Evolutionary conservation across 2,329 filamentous ascomycete genomes (phyloP).

Genomic region (Tolypocladium ovalisporum): DNA sequence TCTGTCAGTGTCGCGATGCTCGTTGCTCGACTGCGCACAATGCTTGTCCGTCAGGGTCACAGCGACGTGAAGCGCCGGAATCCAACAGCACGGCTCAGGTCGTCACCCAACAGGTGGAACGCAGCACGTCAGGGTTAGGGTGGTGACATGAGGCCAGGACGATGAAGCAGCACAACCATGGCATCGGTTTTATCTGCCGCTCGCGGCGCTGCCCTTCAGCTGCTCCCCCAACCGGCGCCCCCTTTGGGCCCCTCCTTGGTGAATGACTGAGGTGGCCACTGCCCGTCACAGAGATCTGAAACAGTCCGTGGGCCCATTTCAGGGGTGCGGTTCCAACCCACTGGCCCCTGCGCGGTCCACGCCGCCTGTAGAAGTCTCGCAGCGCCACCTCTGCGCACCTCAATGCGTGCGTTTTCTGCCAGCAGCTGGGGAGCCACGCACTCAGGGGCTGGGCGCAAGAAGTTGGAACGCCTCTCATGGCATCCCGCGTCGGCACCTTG

Average conservation of each 20-base stretch:
- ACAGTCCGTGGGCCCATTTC: slow-evolving; percentile 6
- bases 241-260: background rate
- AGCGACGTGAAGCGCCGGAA: background rate
- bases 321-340: slow-evolving; percentile 2
- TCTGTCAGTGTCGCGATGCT: background rate
- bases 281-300: slow-evolving; percentile 8
- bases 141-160: background rate
- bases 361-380: background rate
- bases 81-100: background rate
- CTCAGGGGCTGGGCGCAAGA: background rate
- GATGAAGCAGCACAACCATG: background rate
- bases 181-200: background rate
- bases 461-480: background rate
- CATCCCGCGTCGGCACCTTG: background rate
- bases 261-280: background rate
- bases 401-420: background rate
- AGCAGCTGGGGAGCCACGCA: background rate
- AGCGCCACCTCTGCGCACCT: background rate
- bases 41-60: background rate
- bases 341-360: background rate
- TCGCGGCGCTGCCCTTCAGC: background rate
- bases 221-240: background rate
- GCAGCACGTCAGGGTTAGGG: background rate
- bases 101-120: background rate
- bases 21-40: background rate